These are phyloP conservation scores for Fraxinus angustifolia DNA, from an alignment of 305 asterid species.

Conservation along the genomic window DNA sequence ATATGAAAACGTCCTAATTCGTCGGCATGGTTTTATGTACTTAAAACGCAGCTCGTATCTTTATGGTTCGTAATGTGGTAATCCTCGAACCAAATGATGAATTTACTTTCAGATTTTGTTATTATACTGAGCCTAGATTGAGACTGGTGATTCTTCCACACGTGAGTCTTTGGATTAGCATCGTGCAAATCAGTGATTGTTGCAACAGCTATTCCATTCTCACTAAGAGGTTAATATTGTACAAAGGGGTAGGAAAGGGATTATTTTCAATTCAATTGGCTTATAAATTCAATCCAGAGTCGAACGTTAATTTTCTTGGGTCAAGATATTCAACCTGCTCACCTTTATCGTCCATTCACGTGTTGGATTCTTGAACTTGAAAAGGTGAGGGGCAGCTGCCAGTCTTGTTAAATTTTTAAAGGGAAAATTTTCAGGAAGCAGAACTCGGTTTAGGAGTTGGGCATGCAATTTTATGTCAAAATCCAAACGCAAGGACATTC, in stretches of 20 bases:
- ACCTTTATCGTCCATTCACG: not conserved
- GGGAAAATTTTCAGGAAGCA: not conserved
- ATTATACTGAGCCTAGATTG: not conserved
- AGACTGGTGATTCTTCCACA: not conserved
- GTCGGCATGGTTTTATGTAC: not conserved
- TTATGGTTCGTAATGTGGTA: not conserved
- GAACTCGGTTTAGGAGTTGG: not conserved
- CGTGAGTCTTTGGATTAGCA: not conserved
- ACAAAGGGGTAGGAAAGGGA: not conserved
- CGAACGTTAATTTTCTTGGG: not conserved
- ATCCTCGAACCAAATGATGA: not conserved
- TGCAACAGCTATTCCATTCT: not conserved
- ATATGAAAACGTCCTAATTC: not conserved
- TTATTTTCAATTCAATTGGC: not conserved
- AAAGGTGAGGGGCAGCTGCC: not conserved
- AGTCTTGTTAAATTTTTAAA: too few relatives aligned
- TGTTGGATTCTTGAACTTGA: not conserved
- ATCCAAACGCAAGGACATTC: not conserved
- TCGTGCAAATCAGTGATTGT: not conserved
- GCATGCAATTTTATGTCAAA: not conserved
- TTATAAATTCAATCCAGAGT: not conserved
- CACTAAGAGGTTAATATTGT: not conserved
- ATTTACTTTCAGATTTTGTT: not conserved
- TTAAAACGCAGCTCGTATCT: not conserved
- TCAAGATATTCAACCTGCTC: not conserved